Evolutionary conservation across 1,284 basidiomycete species (phyloP).

Genomic region (Moesziomyces sp.): DNA sequence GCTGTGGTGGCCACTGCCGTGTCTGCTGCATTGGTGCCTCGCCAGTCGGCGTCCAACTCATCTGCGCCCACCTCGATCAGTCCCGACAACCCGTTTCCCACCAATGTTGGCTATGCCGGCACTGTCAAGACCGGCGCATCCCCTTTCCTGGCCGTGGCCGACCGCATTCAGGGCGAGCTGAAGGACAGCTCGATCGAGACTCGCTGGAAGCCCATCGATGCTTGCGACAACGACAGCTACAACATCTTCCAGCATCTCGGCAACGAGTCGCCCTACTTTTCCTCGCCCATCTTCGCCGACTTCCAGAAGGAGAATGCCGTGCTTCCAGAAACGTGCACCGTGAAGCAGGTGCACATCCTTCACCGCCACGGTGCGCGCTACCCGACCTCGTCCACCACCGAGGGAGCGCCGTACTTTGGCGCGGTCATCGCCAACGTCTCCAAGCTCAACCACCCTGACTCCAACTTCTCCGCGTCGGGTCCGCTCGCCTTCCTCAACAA

Average conservation of each 20-base stretch:
- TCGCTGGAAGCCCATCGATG: conserved; percentile 38
- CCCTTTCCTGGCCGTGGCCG: conserved; percentile 57
- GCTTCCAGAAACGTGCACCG: conserved; percentile 39
- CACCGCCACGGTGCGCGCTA: conserved; percentile 52
- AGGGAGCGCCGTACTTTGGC: conserved; percentile 53
- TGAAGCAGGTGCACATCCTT: conserved; percentile 53
- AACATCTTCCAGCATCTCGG: conserved; percentile 59
- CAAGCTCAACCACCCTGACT: conserved; percentile 32
- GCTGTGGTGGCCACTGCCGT: conserved; percentile 23
- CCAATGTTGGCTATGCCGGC: conserved; percentile 60
- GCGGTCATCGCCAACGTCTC: conserved; percentile 39
- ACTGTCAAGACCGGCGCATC: conserved; percentile 31
- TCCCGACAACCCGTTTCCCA: conserved; percentile 50
- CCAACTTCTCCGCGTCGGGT: conserved; percentile 70
- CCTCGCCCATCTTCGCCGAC: conserved; percentile 46
- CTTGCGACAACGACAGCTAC: conserved; percentile 15
- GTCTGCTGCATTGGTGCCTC: conserved; percentile 18
- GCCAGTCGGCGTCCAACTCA: conserved; percentile 20
- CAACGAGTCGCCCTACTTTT: conserved; percentile 53
- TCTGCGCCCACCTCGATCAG: conserved; percentile 27
- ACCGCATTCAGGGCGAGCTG: conserved; percentile 43
- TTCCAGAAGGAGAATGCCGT: conserved; percentile 27
- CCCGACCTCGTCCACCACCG: conserved; percentile 42
- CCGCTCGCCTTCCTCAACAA: conserved; percentile 79
- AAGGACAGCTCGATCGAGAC: conserved; percentile 47